Percentiles rank a stretch among this genome's conserved stretches.
Conservation (phyloP, 805 yeast genomes). For the Schwanniomyces yamadae region DNA sequence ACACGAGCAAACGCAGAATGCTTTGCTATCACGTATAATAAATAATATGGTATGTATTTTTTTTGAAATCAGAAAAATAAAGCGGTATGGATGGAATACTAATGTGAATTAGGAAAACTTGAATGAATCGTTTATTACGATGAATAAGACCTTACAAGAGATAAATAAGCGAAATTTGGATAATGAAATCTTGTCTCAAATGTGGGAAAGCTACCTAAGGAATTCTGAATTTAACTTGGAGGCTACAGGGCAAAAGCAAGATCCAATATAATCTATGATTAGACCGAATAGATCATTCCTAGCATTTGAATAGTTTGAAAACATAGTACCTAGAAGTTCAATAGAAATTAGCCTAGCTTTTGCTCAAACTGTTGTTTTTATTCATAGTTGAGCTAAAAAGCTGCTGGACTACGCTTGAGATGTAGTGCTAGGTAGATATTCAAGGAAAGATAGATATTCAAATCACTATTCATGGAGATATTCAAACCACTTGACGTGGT, state of each 20-base stretch:
- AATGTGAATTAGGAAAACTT: slow-evolving; percentile 51
- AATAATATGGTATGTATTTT: slow-evolving; percentile 63
- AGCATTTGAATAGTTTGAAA: too few species aligned
- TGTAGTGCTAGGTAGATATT: too few species aligned
- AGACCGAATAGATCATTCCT: too few species aligned
- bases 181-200: slow-evolving; percentile 66
- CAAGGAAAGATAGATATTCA: too few species aligned
- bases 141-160: slow-evolving; percentile 60
- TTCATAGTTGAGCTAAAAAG: too few species aligned
- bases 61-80: background rate
- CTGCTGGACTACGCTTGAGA: too few species aligned
- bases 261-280: slow-evolving; percentile 46
- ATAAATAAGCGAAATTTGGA: slow-evolving; percentile 67
- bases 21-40: slow-evolving; percentile 71
- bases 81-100: background rate
- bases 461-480: too few species aligned
- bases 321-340: too few species aligned
- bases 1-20: slow-evolving; percentile 77
- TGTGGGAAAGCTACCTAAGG: slow-evolving; percentile 76
- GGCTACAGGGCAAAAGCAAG: slow-evolving; percentile 60
- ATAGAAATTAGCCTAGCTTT: too few species aligned
- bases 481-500: too few species aligned
- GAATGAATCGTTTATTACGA: slow-evolving; percentile 64
- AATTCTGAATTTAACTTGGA: slow-evolving; percentile 69
- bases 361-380: too few species aligned